phyloP scores from a whole-genome alignment of 2,329 filamentous ascomycete species.

The Penicillium polonicum region DNA sequence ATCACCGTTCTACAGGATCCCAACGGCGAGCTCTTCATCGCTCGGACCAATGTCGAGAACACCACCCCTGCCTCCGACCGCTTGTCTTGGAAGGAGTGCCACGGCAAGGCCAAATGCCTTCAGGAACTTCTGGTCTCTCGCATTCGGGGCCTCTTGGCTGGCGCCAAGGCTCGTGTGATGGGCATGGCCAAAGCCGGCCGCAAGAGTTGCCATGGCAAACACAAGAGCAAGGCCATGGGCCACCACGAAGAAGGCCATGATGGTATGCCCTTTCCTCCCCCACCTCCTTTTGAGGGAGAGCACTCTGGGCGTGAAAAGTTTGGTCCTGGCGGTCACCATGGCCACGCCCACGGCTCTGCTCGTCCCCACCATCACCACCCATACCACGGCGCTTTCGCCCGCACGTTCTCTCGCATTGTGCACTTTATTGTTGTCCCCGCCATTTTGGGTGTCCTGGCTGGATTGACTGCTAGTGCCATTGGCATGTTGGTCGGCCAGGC shows the following conservation, averaged over 20 bases:
- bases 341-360: constrained; percentile 17
- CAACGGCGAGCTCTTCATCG: constrained; percentile 39
- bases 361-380: constrained; percentile 32
- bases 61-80: constrained; percentile 36
- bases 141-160: constrained; percentile 39
- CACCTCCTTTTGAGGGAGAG: constrained; percentile 10
- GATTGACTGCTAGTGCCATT: constrained; percentile 46
- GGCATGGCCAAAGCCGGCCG: constrained; percentile 27
- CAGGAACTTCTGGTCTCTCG: constrained; percentile 41
- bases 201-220: constrained; percentile 37
- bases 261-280: constrained; percentile 7
- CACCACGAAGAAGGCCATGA: constrained; percentile 6
- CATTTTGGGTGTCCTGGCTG: constrained; percentile 47
- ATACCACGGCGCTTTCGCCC: constrained; percentile 38
- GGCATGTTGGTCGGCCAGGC: constrained; percentile 50
- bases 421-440: constrained; percentile 48
- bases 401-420: constrained; percentile 42
- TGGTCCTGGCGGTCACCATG: constrained; percentile 14
- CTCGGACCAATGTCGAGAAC: constrained; percentile 39
- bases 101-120: constrained; percentile 41
- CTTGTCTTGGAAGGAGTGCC: constrained; percentile 45
- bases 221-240: constrained; percentile 6
- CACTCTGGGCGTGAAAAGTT: constrained; percentile 7
- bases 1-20: constrained; percentile 41
- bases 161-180: constrained; percentile 39